A percentile compares a stretch with the other conserved stretches of the same genome.
Evolutionary conservation across 2,329 filamentous ascomycete genomes (phyloP).

Genomic region (Exophiala phaeomuriformis): DNA sequence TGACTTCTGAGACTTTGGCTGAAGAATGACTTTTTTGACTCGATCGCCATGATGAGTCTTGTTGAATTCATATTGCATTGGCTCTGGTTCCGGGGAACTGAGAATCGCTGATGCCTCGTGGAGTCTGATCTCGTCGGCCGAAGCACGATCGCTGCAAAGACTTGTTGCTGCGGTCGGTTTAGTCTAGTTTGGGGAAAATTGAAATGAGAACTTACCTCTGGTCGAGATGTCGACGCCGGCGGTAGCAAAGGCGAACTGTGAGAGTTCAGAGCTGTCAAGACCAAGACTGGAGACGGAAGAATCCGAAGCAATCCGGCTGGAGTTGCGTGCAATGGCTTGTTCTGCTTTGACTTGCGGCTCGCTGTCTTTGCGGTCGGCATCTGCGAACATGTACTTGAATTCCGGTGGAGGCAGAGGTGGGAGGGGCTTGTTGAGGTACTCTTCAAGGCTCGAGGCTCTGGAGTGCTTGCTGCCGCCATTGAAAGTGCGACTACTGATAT

Average conservation of each 20-base stretch:
- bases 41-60: not conserved
- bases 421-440: conserved; percentile 20
- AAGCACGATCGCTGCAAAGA: not conserved
- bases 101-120: not conserved
- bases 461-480: not conserved
- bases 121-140: not conserved
- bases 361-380: conserved; percentile 7
- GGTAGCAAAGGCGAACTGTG: conserved; percentile 9
- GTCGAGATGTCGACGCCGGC: conserved; percentile 10
- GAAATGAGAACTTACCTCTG: conserved; percentile 4
- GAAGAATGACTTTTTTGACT: conserved; percentile 6
- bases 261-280: conserved; percentile 4
- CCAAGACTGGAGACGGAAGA: not conserved
- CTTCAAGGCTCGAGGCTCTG: conserved; percentile 3
- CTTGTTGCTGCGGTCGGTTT: not conserved
- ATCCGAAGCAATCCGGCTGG: not conserved
- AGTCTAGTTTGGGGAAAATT: not conserved
- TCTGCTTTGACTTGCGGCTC: not conserved
- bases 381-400: conserved; percentile 16
- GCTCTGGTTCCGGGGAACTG: not conserved
- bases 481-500: conserved; percentile 1
- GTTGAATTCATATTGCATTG: not conserved
- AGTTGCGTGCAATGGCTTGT: not conserved
- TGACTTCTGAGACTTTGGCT: conserved; percentile 15
- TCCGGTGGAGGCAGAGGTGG: conserved; percentile 15